A percentile compares a stretch with the other conserved stretches of the same genome.
phyloP scores from a whole-genome alignment of 2,329 filamentous ascomycete species.

The Sodiomyces alkalinus region DNA sequence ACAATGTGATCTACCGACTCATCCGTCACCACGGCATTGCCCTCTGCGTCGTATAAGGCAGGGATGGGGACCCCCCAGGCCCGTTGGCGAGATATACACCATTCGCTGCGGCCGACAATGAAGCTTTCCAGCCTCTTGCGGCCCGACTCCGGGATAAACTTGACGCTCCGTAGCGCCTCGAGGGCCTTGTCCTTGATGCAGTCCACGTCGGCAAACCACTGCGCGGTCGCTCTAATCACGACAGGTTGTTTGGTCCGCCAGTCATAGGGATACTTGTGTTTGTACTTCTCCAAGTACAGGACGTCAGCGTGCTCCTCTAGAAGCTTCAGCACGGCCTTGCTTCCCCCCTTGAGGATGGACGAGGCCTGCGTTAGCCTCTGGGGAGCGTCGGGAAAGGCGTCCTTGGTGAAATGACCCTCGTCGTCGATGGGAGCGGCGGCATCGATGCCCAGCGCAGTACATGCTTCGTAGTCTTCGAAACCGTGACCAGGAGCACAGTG shows the following conservation, averaged over 20 bases:
- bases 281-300: constrained; percentile 53
- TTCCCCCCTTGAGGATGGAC: constrained; percentile 56
- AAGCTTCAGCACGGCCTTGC: constrained; percentile 52
- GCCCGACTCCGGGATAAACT: constrained; percentile 65
- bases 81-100: constrained; percentile 94
- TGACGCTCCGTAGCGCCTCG: constrained; percentile 51
- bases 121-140: constrained; percentile 69
- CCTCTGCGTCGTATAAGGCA: constrained; percentile 61
- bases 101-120: constrained; percentile 75
- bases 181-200: constrained; percentile 65
- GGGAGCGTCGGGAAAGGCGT: constrained; percentile 60
- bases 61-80: constrained; percentile 97
- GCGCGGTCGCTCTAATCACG: constrained; percentile 80
- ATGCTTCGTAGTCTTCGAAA: constrained; percentile 88
- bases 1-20: constrained; percentile 78
- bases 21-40: constrained; percentile 63
- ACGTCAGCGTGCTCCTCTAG: constrained; percentile 43
- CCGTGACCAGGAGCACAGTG: constrained; percentile 91
- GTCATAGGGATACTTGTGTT: constrained; percentile 94
- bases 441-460: constrained; percentile 52
- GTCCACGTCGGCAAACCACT: constrained; percentile 93
- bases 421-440: constrained; percentile 75
- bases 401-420: constrained; percentile 63
- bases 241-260: constrained; percentile 93
- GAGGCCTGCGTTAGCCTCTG: constrained; percentile 49